Percentiles rank a stretch among this genome's conserved stretches.
These are phyloP conservation scores for Crithidia mellificae DNA, from an alignment of 208 protist genomes.

Conservation along the genomic window DNA sequence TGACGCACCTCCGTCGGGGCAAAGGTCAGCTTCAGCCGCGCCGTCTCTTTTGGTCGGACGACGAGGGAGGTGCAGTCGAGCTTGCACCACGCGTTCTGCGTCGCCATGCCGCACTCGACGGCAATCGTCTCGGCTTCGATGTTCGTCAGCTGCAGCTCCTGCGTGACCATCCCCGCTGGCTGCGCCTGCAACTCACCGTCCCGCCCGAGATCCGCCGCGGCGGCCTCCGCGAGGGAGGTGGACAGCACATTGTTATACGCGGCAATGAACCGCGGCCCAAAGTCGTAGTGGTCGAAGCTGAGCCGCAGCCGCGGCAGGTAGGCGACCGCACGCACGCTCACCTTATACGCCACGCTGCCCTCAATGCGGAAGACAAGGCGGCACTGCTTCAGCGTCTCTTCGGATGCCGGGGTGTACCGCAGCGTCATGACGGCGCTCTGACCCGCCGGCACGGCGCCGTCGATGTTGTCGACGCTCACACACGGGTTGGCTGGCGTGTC, in stretches of 20 bases:
- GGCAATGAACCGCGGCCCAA: constrained; percentile 91
- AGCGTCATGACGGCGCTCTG: constrained; percentile 70
- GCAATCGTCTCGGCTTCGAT: constrained; percentile 85
- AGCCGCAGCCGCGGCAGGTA: constrained; percentile 90
- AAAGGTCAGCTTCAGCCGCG: constrained; percentile 86
- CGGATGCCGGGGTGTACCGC: constrained; percentile 77
- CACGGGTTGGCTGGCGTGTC: constrained; percentile 44
- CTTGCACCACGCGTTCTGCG: constrained; percentile 78
- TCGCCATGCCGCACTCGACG: constrained; percentile 81
- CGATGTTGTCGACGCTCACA: constrained; percentile 53
- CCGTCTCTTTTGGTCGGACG: constrained; percentile 70
- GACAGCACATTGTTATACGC: constrained; percentile 39
- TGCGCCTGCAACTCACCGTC: not conserved
- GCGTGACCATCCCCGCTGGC: constrained; percentile 7
- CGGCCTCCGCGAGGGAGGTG: constrained; percentile 3
- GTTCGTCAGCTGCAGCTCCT: constrained; percentile 89
- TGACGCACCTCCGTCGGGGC: constrained; percentile 73
- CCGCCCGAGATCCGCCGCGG: not conserved
- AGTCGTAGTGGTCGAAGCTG: constrained; percentile 86
- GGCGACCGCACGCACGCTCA: constrained; percentile 77
- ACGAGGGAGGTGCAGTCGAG: constrained; percentile 89
- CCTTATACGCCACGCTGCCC: constrained; percentile 72
- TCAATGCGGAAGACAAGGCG: constrained; percentile 79
- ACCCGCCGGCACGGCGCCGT: constrained; percentile 71
- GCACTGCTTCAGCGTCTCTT: constrained; percentile 74